phyloP scores from a whole-genome alignment of 1,284 basidiomycete genomes.

The Cutaneotrichosporon sp. region DNA sequence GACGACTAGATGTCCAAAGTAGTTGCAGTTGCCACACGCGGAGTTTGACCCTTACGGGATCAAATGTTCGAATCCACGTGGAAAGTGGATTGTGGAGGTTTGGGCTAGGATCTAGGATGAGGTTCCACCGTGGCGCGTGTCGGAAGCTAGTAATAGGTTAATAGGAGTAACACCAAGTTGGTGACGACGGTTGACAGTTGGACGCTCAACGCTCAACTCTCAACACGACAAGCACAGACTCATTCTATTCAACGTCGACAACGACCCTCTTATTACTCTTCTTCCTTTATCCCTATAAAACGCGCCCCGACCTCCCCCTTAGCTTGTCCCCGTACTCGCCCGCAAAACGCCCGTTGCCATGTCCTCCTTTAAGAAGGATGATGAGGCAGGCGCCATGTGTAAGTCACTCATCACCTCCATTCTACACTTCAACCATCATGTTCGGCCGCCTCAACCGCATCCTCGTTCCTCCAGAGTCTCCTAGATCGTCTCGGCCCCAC shows the following conservation, averaged over 20 bases:
- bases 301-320: neutral
- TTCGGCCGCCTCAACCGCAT: conserved; percentile 4
- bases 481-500: neutral
- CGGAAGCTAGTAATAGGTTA: neutral
- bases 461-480: neutral
- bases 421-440: neutral
- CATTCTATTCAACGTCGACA: neutral
- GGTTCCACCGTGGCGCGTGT: conserved; percentile 11
- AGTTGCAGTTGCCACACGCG: conserved; percentile 12
- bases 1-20: neutral
- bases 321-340: neutral
- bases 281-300: neutral
- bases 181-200: neutral
- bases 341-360: conserved; percentile 35
- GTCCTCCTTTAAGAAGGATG: conserved; percentile 80
- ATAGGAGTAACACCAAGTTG: neutral
- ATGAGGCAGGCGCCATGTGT: conserved; percentile 68
- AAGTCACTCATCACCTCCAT: neutral
- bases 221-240: neutral
- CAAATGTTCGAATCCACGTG: neutral
- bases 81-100: neutral
- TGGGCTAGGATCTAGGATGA: too few species aligned
- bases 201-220: neutral
- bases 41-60: conserved; percentile 12
- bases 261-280: neutral